Evolutionary conservation across 2,329 filamentous ascomycete species (phyloP).

Genomic region (Claviceps citrina): DNA sequence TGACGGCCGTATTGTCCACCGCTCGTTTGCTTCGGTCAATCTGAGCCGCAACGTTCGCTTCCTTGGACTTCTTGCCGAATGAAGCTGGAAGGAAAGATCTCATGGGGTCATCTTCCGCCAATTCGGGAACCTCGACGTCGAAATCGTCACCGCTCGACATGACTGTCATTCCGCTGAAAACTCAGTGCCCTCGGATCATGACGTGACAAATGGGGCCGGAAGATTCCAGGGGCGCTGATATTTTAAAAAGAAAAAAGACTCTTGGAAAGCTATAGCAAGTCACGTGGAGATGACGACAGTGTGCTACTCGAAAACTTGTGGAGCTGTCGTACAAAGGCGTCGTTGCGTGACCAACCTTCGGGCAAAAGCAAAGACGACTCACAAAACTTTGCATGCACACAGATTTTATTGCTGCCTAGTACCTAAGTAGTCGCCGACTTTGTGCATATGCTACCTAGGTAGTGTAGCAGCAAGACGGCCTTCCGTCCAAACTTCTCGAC

Average conservation of each 20-base stretch:
- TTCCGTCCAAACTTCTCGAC: too few relatives aligned
- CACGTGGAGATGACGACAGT: neutral
- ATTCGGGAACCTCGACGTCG: constrained; percentile 36
- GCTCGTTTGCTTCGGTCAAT: constrained; percentile 62
- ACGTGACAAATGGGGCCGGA: neutral
- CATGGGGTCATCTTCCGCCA: constrained; percentile 53
- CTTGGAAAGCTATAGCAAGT: neutral
- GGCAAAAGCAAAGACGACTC: too few relatives aligned
- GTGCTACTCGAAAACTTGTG: neutral
- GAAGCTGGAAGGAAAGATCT: constrained; percentile 63
- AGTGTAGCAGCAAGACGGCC: too few relatives aligned
- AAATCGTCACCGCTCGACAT: constrained; percentile 49
- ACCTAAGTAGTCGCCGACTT: too few relatives aligned
- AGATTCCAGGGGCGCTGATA: neutral
- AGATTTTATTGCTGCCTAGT: too few relatives aligned
- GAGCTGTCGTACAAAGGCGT: too few relatives aligned
- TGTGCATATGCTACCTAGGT: too few relatives aligned
- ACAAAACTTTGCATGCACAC: too few relatives aligned
- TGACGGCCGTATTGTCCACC: constrained; percentile 9
- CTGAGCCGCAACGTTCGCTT: constrained; percentile 61
- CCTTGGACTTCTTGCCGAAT: constrained; percentile 69
- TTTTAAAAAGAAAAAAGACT: neutral
- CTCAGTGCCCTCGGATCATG: neutral
- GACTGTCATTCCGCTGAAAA: neutral
- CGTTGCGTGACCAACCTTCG: too few relatives aligned